Evolutionary conservation across 208 protist genomes (phyloP).

Genomic region (Borovskyia barvae): DNA sequence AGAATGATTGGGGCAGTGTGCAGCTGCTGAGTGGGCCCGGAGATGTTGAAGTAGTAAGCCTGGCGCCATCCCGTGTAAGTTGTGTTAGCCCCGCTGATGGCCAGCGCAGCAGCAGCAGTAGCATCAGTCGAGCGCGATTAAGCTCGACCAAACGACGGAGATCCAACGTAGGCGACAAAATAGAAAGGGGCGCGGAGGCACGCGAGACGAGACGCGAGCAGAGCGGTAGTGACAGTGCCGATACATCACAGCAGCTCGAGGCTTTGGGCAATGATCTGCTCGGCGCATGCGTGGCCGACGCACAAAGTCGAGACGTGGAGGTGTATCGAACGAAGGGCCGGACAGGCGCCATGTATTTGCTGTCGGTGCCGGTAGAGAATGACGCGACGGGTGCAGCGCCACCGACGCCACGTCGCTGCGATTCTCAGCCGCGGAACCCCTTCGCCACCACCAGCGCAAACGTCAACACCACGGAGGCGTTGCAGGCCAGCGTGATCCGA

Average conservation of each 20-base stretch:
- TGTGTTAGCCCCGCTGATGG: background rate
- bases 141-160: no score
- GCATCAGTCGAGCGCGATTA: background rate
- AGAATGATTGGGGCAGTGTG: conserved; percentile 9
- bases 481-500: conserved; percentile 7
- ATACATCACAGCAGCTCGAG: background rate
- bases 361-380: conserved; percentile 18
- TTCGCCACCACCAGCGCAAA: background rate
- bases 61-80: conserved; percentile 27
- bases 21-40: conserved; percentile 33
- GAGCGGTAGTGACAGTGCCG: no score
- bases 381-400: background rate
- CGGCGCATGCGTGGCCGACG: conserved; percentile 3
- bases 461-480: background rate
- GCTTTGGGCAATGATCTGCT: background rate
- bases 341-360: conserved; percentile 27
- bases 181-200: no score
- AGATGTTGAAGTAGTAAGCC: conserved; percentile 34
- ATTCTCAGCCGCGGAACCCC: no score
- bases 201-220: no score
- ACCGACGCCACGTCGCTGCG: background rate
- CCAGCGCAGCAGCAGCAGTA: background rate
- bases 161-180: no score
- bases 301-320: conserved; percentile 13
- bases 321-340: conserved; percentile 39